Evolutionary conservation across 805 yeast species (phyloP).

Genomic region (Hyphopichia homilentoma): DNA sequence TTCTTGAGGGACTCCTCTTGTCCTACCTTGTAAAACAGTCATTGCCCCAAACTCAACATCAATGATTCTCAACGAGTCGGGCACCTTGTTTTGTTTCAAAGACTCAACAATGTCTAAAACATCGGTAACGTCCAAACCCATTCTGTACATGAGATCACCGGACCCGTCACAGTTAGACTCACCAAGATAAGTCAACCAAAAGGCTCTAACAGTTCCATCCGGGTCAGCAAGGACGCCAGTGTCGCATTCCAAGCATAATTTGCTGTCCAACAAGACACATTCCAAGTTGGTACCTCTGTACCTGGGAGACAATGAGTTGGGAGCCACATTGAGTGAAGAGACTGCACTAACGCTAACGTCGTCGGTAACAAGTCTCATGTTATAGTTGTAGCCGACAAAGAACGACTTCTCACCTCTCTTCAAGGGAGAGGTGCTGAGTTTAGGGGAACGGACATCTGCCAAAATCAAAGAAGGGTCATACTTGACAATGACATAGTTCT

Average conservation of each 20-base stretch:
- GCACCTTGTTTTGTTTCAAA: slow-evolving; percentile 48
- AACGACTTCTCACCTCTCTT: slow-evolving; percentile 70
- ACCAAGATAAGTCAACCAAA: slow-evolving; percentile 84
- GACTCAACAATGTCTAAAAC: slow-evolving; percentile 53
- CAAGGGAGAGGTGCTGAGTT: slow-evolving; percentile 52
- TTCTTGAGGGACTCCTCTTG: slow-evolving; percentile 81
- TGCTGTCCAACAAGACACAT: slow-evolving; percentile 70
- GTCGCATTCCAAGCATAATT: slow-evolving; percentile 65
- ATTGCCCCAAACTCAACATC: slow-evolving; percentile 76
- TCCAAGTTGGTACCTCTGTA: slow-evolving; percentile 84
- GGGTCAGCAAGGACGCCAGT: slow-evolving; percentile 76
- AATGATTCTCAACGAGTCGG: slow-evolving; percentile 56
- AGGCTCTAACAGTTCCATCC: slow-evolving; percentile 76
- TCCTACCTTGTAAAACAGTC: slow-evolving; percentile 70
- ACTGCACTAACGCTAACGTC: slow-evolving; percentile 77
- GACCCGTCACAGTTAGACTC: slow-evolving; percentile 52
- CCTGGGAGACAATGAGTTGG: slow-evolving; percentile 65
- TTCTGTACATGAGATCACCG: slow-evolving; percentile 60
- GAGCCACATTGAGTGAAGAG: slow-evolving; percentile 68
- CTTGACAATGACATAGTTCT: slow-evolving; percentile 77
- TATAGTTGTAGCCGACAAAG: slow-evolving; percentile 79
- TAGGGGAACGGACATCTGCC: slow-evolving; percentile 71
- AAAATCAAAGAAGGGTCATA: slow-evolving; percentile 73
- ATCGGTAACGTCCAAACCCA: slow-evolving; percentile 76
- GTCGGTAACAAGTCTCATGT: slow-evolving; percentile 64